A percentile compares a stretch with the other conserved stretches of the same genome.
These are phyloP conservation scores for Dysphania ambrosioides DNA, from an alignment of 148 eudicot genomes.

Conservation along the genomic window DNA sequence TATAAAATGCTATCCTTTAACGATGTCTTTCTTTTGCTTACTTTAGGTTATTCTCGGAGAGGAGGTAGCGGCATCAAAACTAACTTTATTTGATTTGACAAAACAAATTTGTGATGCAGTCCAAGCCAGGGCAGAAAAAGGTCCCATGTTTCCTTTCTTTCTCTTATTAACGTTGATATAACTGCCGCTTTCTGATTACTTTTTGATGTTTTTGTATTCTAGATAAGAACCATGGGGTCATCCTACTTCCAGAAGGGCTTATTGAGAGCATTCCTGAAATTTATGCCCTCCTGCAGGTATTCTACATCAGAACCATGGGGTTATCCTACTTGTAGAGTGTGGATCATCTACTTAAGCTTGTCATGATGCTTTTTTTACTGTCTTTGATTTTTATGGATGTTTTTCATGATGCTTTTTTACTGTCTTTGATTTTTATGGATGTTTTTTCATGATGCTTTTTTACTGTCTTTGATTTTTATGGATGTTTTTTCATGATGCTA, in stretches of 20 bases:
- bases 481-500: background rate
- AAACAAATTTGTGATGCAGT: conserved; percentile 98
- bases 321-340: too few species aligned
- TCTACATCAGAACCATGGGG: too few species aligned
- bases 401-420: too few species aligned
- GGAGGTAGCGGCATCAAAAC: conserved; percentile 92
- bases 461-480: background rate
- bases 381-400: too few species aligned
- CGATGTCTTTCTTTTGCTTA: background rate
- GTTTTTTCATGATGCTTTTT: too few species aligned
- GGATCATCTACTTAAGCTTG: too few species aligned
- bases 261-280: conserved; percentile 98
- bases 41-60: conserved; percentile 86
- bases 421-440: too few species aligned
- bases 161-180: background rate
- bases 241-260: conserved; percentile 95
- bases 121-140: conserved; percentile 83
- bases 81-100: conserved; percentile 87
- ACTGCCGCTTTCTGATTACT: conserved; percentile 8
- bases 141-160: conserved; percentile 27
- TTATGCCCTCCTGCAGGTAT: conserved; percentile 89
- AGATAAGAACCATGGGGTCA: conserved; percentile 94
- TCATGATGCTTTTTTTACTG: too few species aligned
- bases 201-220: conserved; percentile 15
- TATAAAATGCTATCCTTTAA: background rate